Percentiles rank a stretch among this genome's conserved stretches.
Evolutionary conservation across 164 flowering plant genomes (phyloP).

Genomic region (Cinnamomum chago): DNA sequence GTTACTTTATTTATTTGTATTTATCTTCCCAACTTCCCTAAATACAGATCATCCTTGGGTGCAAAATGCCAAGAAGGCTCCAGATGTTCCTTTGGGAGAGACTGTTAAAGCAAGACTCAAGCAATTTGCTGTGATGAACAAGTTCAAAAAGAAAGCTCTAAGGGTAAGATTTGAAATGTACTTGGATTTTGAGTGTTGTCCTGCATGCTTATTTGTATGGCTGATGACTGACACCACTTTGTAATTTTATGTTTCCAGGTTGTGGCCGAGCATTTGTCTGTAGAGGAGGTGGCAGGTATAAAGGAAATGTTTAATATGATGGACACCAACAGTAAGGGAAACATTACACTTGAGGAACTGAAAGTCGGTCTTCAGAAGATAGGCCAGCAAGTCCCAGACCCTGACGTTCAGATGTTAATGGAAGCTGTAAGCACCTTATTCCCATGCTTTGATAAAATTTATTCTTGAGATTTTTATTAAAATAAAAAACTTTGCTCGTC

Average conservation of each 20-base stretch:
- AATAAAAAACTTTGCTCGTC: no score
- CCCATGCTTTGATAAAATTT: no score
- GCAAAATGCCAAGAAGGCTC: conserved; percentile 81
- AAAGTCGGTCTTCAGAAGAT: conserved; percentile 58
- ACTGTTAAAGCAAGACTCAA: conserved; percentile 84
- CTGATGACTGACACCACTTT: not conserved
- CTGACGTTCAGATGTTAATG: conserved; percentile 77
- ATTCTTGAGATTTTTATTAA: no score
- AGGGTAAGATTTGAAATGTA: conserved; percentile 43
- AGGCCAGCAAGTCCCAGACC: conserved; percentile 73
- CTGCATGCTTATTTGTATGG: not conserved
- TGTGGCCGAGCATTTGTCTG: conserved; percentile 81
- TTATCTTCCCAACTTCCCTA: not conserved
- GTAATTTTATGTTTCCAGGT: conserved; percentile 34
- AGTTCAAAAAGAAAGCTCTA: conserved; percentile 89
- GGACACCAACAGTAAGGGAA: conserved; percentile 65
- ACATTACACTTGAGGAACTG: conserved; percentile 62
- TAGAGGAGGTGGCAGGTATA: conserved; percentile 89
- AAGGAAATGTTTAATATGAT: conserved; percentile 76
- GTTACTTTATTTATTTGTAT: no score
- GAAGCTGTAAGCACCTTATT: conserved; percentile 59
- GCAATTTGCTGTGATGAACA: conserved; percentile 92
- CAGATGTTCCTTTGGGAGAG: conserved; percentile 84
- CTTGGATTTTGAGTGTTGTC: not conserved
- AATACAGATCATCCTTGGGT: conserved; percentile 92